Conservation (phyloP, 2,329 filamentous ascomycete species). For the Neocatenulostroma microsporum region DNA sequence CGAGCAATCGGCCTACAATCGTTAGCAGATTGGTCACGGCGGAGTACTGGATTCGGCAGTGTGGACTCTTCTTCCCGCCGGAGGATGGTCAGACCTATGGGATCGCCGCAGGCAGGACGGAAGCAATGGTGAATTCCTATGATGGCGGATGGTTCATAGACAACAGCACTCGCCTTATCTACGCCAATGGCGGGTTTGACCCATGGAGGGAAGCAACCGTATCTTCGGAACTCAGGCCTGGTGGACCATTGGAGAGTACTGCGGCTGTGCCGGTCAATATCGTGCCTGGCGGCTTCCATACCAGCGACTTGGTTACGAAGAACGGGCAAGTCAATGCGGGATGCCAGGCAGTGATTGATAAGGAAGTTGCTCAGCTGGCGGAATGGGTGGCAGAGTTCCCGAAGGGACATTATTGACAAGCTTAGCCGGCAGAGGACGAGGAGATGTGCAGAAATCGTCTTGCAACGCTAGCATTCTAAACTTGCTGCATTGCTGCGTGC, state of each 20-base stretch:
- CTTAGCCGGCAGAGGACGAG: conserved; percentile 8
- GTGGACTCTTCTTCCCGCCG: conserved; percentile 48
- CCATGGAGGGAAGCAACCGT: conserved; percentile 52
- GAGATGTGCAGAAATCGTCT: too few relatives aligned
- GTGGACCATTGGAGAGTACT: conserved; percentile 46
- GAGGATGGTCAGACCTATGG: conserved; percentile 39
- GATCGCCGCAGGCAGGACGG: conserved; percentile 41
- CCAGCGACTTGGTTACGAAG: conserved; percentile 44
- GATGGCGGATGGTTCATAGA: conserved; percentile 51
- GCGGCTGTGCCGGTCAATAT: conserved; percentile 44
- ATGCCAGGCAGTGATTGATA: conserved; percentile 44
- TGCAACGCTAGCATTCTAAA: too few relatives aligned
- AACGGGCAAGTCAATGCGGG: conserved; percentile 44
- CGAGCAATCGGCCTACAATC: conserved; percentile 37
- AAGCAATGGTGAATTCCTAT: conserved; percentile 43
- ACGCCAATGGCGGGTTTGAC: conserved; percentile 52
- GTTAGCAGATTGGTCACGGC: conserved; percentile 46
- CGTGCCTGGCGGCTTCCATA: conserved; percentile 49
- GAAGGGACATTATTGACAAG: conserved; percentile 14
- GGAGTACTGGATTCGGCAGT: conserved; percentile 51
- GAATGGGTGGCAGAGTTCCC: conserved; percentile 47
- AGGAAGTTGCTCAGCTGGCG: conserved; percentile 44
- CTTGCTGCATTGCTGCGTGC: too few relatives aligned
- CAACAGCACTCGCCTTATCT: conserved; percentile 47
- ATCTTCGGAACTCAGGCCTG: conserved; percentile 43